Percentiles rank a stretch among this genome's conserved stretches.
These are phyloP conservation scores for Penicillium subrubescens DNA, from an alignment of 495 filamentous ascomycete species.

Conservation along the genomic window DNA sequence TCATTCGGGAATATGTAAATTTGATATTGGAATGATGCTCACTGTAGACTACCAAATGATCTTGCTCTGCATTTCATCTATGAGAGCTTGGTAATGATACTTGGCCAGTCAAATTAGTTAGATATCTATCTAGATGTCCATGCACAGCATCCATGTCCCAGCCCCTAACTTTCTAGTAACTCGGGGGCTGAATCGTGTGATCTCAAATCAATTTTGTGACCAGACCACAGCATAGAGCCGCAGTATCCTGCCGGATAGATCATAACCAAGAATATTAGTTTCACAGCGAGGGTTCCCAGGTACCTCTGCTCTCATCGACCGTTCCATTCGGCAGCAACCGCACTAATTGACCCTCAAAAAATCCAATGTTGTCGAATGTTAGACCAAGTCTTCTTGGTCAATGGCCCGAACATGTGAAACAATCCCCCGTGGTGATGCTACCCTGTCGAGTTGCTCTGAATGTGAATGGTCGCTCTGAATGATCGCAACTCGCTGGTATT, in stretches of 20 bases:
- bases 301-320: background rate
- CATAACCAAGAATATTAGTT: background rate
- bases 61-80: too few species aligned
- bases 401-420: too few species aligned
- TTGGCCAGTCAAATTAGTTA: background rate
- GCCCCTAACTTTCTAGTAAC: background rate
- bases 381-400: too few species aligned
- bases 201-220: background rate
- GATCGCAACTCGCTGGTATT: background rate
- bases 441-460: too few species aligned
- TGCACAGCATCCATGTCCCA: background rate
- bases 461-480: background rate
- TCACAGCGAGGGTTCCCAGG: background rate
- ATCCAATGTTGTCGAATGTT: too few species aligned
- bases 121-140: background rate
- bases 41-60: too few species aligned
- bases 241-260: background rate
- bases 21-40: too few species aligned
- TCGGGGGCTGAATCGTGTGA: background rate
- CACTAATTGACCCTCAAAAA: background rate
- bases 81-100: too few species aligned
- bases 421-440: too few species aligned
- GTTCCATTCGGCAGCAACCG: background rate
- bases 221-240: background rate
- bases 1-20: too few species aligned